These are phyloP conservation scores for Cystobasidium slooffiae DNA, from an alignment of 1,284 basidiomycete genomes.

Conservation along the genomic window DNA sequence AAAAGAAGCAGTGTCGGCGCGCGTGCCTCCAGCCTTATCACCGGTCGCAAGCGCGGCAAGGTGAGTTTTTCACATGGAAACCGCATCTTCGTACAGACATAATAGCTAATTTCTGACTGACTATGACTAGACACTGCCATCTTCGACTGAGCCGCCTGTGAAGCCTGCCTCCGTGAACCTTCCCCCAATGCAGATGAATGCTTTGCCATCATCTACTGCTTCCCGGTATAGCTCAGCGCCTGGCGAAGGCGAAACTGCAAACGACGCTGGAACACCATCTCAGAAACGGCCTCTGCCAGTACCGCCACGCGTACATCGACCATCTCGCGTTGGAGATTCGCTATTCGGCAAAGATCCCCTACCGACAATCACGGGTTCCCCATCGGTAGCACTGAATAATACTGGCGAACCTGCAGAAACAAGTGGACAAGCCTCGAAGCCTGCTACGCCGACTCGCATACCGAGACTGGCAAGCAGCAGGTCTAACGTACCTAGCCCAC, in stretches of 20 bases:
- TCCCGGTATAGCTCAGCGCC: conserved; percentile 64
- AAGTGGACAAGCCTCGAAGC: conserved; percentile 8
- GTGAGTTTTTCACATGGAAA: conserved; percentile 61
- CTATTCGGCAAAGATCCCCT: conserved; percentile 58
- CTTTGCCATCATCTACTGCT: conserved; percentile 74
- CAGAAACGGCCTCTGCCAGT: conserved; percentile 23
- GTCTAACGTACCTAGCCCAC: conserved; percentile 29
- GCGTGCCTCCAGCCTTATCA: conserved; percentile 76
- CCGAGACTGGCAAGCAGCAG: conserved; percentile 32
- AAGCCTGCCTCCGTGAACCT: conserved; percentile 69
- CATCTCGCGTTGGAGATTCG: conserved; percentile 48
- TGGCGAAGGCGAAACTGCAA: conserved; percentile 7
- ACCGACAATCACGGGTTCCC: conserved; percentile 86
- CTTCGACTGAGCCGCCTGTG: conserved; percentile 41
- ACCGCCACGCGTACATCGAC: conserved; percentile 32
- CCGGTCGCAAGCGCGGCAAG: conserved; percentile 86
- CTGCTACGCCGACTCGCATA: conserved; percentile 44
- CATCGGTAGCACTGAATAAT: conserved; percentile 66
- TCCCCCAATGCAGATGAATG: conserved; percentile 85
- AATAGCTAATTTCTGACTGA: too few relatives aligned
- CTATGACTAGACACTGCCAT: conserved; percentile 1
- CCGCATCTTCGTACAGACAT: too few relatives aligned
- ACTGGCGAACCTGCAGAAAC: background rate
- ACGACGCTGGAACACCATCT: background rate
- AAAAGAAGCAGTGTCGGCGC: conserved; percentile 62